Conservation (phyloP, 352 stramenopile species). For the Pilasporangium apinafurcum region DNA sequence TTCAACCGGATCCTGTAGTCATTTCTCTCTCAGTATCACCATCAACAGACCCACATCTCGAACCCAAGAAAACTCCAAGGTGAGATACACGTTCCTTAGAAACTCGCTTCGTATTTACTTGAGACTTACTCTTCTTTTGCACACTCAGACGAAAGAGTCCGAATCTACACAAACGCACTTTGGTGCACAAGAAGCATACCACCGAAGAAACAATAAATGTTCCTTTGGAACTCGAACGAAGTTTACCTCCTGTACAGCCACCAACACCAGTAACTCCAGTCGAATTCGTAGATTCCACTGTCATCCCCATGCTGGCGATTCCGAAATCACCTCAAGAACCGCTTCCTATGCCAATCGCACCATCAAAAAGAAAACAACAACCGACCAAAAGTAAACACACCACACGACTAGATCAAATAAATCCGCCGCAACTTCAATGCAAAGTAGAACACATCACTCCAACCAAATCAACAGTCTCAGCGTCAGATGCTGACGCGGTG, state of each 20-base stretch:
- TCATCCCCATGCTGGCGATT: not conserved
- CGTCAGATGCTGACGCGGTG: not conserved
- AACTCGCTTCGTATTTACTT: no score
- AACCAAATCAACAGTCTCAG: slow-evolving; percentile 2
- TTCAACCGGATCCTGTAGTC: no score
- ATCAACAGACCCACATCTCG: no score
- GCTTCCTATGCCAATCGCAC: no score
- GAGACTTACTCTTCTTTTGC: no score
- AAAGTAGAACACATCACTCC: slow-evolving; percentile 1
- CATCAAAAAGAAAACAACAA: not conserved
- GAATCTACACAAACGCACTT: slow-evolving; percentile 14
- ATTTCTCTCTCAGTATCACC: no score
- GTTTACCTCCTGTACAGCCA: slow-evolving; percentile 6
- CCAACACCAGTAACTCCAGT: not conserved
- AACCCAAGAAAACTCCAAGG: no score
- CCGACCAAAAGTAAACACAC: not conserved
- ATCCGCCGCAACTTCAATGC: no score
- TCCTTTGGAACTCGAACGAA: not conserved
- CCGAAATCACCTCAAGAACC: no score
- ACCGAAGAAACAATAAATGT: not conserved
- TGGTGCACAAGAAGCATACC: slow-evolving; percentile 6
- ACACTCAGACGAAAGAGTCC: slow-evolving; percentile 18
- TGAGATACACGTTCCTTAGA: no score
- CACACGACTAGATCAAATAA: no score
- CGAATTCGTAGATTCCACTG: not conserved